Conservation (phyloP, 768 basidiomycete species). For the Mycena vitilis region DNA sequence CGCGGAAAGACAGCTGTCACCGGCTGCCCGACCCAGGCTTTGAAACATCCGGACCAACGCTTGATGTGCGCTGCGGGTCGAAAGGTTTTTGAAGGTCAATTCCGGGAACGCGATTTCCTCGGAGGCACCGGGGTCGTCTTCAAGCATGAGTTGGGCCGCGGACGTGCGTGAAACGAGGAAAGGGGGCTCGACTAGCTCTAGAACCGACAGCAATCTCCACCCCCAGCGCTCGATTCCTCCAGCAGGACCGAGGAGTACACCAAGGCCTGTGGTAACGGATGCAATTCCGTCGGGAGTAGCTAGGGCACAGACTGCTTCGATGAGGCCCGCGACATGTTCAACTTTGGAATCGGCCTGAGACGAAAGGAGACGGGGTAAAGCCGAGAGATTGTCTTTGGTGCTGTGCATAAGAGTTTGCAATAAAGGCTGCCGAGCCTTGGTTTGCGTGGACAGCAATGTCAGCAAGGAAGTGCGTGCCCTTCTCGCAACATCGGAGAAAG, state of each 20-base stretch:
- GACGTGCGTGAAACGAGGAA: conserved; percentile 60
- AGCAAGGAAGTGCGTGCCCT: conserved; percentile 61
- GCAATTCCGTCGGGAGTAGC: conserved; percentile 46
- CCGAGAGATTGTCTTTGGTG: conserved; percentile 70
- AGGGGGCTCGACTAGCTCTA: conserved; percentile 76
- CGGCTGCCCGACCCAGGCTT: conserved; percentile 74
- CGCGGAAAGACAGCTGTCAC: conserved; percentile 76
- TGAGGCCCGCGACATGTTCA: conserved; percentile 71
- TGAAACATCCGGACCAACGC: conserved; percentile 80
- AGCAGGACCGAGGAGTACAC: conserved; percentile 78
- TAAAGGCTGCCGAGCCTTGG: conserved; percentile 56
- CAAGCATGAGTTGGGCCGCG: conserved; percentile 67
- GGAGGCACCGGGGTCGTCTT: conserved; percentile 55
- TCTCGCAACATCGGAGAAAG: conserved; percentile 62
- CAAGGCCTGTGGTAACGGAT: conserved; percentile 64
- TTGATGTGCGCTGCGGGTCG: conserved; percentile 61
- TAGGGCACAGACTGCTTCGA: conserved; percentile 77
- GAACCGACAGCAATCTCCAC: conserved; percentile 83
- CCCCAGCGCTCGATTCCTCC: conserved; percentile 95
- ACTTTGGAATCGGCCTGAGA: conserved; percentile 82
- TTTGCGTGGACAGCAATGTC: conserved; percentile 56
- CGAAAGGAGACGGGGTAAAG: conserved; percentile 78
- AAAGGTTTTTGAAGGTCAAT: conserved; percentile 65
- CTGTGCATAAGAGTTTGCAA: conserved; percentile 71
- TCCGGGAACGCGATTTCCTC: conserved; percentile 66